Base-by-base conservation (phyloP, 495 filamentous ascomycete species). In the Aspergillus indologenus region DNA sequence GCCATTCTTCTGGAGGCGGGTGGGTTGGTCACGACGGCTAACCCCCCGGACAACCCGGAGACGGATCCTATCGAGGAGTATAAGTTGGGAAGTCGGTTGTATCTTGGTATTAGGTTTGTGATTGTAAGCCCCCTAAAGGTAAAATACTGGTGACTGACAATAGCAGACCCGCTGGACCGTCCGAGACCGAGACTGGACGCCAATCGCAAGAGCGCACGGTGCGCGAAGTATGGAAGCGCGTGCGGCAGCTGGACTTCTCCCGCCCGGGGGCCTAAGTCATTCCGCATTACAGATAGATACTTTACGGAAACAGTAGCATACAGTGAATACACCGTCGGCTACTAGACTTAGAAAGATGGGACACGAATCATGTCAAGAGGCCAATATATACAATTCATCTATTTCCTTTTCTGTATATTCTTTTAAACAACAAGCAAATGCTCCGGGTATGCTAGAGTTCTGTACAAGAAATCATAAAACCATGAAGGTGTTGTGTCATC, bases 151-250 rank as follows among this genome's bases (percentile, higher is more conserved):
- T 19, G 15, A 19, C 34, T 54, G 53, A 42, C 19, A 29, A 1
- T 19, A 21, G 17, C 18, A 83, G 85, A 72, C 84, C 85, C 9
- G 85, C 86, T 57, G 86, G 85, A 0, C 75, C 81, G 8, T 81
- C 81, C 1, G 64, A 68, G n/a, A 79, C 68, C 0, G 86, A 89
- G 64, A 82, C 83, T 18, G 86, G 79, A 17, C 76, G 84, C 26
- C 68, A 87, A 66, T 78, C 80, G 12, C 86, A 90, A 60, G 85
- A 88, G 62, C 75, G 85, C 42, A 82, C 84, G 0, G 84, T 87
- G 26, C 75, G 85, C n/a, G 85, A 88, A 65, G 82, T 87, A 21
- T 90, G 87, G 86, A 77, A 76, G 57, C 75, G 86, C 44, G 85
- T 89, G 20, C 71, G 79, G 42, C 70, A 76, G 20, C 68, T 89